These are phyloP conservation scores for Penicillium crustosum DNA, from an alignment of 2,329 filamentous ascomycete genomes.

Conservation along the genomic window DNA sequence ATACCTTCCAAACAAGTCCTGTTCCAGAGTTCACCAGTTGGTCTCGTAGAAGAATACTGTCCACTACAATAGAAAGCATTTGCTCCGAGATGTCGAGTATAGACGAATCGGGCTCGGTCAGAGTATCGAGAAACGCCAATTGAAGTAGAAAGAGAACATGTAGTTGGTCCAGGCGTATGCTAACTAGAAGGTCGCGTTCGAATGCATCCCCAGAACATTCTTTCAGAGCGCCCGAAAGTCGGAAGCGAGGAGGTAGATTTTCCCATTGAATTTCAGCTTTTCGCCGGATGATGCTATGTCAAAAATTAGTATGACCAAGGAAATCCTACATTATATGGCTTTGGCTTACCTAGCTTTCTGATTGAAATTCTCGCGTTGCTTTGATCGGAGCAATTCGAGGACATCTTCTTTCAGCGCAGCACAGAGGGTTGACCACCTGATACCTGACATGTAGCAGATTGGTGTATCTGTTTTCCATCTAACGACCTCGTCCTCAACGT, in stretches of 20 bases:
- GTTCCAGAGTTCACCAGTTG: constrained; percentile 30
- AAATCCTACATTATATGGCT: not conserved
- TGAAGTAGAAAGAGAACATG: constrained; percentile 29
- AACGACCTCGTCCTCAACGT: constrained; percentile 5
- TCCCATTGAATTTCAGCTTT: constrained; percentile 25
- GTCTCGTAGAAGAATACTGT: constrained; percentile 27
- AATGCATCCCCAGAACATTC: constrained; percentile 23
- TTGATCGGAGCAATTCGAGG: constrained; percentile 27
- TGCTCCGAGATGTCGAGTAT: constrained; percentile 29
- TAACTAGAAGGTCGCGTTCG: constrained; percentile 28
- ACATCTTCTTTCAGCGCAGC: constrained; percentile 30
- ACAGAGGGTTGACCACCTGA: constrained; percentile 30
- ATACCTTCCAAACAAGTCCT: constrained; percentile 30
- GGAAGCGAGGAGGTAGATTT: constrained; percentile 23
- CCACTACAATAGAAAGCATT: constrained; percentile 29
- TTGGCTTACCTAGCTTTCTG: constrained; percentile 16
- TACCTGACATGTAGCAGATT: constrained; percentile 26
- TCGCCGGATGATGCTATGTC: constrained; percentile 18
- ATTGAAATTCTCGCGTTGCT: constrained; percentile 20
- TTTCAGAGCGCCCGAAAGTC: constrained; percentile 21
- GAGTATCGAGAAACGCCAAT: constrained; percentile 22
- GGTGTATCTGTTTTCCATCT: constrained; percentile 1
- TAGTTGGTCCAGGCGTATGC: constrained; percentile 27
- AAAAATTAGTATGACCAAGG: constrained; percentile 11
- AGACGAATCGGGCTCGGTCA: constrained; percentile 24